These are phyloP conservation scores for Apiospora koreana DNA, from an alignment of 2,329 filamentous ascomycete genomes.

Conservation along the genomic window DNA sequence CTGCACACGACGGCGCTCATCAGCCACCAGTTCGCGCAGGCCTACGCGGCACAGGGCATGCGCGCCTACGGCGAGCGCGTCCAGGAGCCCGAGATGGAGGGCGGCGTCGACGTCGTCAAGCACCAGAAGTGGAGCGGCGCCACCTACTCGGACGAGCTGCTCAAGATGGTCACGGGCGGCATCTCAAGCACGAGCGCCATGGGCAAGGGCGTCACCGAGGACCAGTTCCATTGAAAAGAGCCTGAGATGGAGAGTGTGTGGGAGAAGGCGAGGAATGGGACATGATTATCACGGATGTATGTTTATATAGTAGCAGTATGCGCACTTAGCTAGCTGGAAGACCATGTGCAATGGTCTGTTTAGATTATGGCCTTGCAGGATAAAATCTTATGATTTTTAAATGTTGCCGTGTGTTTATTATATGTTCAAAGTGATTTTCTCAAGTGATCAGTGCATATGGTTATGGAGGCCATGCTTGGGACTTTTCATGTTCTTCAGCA, in stretches of 20 bases:
- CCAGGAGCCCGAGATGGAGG: conserved; percentile 95
- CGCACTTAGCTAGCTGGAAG: background rate
- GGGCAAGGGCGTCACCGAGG: conserved; percentile 97
- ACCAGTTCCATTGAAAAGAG: conserved; percentile 81
- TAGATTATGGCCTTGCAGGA: background rate
- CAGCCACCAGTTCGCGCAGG: conserved; percentile 82
- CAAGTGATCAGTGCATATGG: too few relatives aligned
- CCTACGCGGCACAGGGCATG: conserved; percentile 84
- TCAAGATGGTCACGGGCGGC: conserved; percentile 97
- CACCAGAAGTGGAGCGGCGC: conserved; percentile 99
- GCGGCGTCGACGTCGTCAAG: conserved; percentile 89
- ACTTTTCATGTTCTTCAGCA: too few relatives aligned
- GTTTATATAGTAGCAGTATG: background rate
- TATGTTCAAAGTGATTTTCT: background rate
- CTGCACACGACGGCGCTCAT: conserved; percentile 95
- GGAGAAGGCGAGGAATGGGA: background rate
- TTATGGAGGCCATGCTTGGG: too few relatives aligned
- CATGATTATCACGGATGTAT: background rate
- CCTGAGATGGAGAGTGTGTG: background rate
- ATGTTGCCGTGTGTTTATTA: background rate
- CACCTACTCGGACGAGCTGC: conserved; percentile 88
- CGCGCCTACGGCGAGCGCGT: conserved; percentile 95
- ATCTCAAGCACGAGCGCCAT: conserved; percentile 92
- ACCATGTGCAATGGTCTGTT: background rate
- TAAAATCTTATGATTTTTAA: background rate